phyloP scores from a whole-genome alignment of 2,329 filamentous ascomycete genomes.

The Colletotrichum liriopes region DNA sequence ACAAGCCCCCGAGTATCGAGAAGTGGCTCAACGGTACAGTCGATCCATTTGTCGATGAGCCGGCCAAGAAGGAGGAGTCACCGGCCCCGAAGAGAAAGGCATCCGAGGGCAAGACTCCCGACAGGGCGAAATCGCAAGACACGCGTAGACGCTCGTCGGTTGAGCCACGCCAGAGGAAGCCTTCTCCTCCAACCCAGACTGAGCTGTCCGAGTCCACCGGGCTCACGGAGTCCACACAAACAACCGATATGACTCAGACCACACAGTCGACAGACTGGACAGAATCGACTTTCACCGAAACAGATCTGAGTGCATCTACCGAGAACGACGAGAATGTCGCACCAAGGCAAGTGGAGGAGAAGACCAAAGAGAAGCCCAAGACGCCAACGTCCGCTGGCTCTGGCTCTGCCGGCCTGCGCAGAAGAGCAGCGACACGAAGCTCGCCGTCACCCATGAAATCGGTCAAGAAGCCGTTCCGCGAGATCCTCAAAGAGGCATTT shows the following conservation, averaged over 20 bases:
- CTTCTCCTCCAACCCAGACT: slow-evolving; percentile 46
- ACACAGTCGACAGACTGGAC: slow-evolving; percentile 42
- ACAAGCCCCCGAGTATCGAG: slow-evolving; percentile 76
- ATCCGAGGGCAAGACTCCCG: slow-evolving; percentile 51
- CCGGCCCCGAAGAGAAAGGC: slow-evolving; percentile 51
- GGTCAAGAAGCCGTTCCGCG: slow-evolving; percentile 68
- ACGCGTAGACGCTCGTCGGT: slow-evolving; percentile 47
- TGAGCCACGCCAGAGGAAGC: slow-evolving; percentile 45
- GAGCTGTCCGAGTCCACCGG: slow-evolving; percentile 43
- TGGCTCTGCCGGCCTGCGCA: slow-evolving; percentile 62
- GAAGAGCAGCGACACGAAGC: slow-evolving; percentile 70
- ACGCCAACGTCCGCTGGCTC: slow-evolving; percentile 54
- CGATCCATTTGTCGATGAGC: slow-evolving; percentile 72
- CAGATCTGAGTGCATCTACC: slow-evolving; percentile 35
- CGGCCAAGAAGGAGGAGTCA: slow-evolving; percentile 42
- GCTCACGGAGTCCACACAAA: slow-evolving; percentile 35
- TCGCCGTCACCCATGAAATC: slow-evolving; percentile 65
- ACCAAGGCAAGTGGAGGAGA: slow-evolving; percentile 31
- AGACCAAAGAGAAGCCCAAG: slow-evolving; percentile 48
- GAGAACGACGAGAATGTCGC: slow-evolving; percentile 38
- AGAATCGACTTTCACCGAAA: slow-evolving; percentile 28
- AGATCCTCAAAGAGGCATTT: slow-evolving; percentile 74
- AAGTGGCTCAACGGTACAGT: slow-evolving; percentile 76
- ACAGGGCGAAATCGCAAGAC: slow-evolving; percentile 44
- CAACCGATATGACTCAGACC: slow-evolving; percentile 31